Evolutionary conservation across 345 rosid species (phyloP).

Genomic region (Atalantia buxifolia): DNA sequence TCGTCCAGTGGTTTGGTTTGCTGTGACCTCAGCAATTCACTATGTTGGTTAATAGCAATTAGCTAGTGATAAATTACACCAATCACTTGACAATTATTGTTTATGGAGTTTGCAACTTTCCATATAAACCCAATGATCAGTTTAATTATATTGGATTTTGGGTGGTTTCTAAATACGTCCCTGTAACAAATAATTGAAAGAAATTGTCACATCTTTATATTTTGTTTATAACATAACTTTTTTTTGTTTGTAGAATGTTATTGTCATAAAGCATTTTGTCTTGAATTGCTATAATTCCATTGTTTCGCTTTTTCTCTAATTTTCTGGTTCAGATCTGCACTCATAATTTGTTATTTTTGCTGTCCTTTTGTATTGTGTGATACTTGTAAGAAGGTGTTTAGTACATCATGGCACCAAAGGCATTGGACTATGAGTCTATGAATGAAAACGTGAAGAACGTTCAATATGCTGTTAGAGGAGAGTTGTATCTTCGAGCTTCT

Average conservation of each 20-base stretch:
- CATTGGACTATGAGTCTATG: slow-evolving; percentile 68
- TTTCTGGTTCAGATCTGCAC: not conserved
- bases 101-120: not conserved
- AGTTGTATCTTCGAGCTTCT: slow-evolving; percentile 97
- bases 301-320: not conserved
- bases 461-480: slow-evolving; percentile 94
- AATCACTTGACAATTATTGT: not conserved
- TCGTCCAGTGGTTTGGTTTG: not conserved
- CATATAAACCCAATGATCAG: not conserved
- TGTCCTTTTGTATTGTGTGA: slow-evolving; percentile 2
- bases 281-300: not conserved
- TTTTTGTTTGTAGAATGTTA: not conserved
- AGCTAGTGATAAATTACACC: not conserved
- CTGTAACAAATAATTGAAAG: not conserved
- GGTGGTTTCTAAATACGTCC: not conserved
- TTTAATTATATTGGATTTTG: not conserved
- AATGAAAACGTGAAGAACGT: slow-evolving; percentile 95
- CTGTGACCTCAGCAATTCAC: not conserved
- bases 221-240: not conserved
- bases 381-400: slow-evolving; percentile 14
- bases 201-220: not conserved
- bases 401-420: slow-evolving; percentile 56
- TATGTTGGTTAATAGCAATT: not conserved
- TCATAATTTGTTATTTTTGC: not conserved
- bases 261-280: not conserved